A percentile compares a stretch with the other conserved stretches of the same genome.
Conservation (phyloP, 1,284 basidiomycete species). For the Apiotrichum gracile region DNA sequence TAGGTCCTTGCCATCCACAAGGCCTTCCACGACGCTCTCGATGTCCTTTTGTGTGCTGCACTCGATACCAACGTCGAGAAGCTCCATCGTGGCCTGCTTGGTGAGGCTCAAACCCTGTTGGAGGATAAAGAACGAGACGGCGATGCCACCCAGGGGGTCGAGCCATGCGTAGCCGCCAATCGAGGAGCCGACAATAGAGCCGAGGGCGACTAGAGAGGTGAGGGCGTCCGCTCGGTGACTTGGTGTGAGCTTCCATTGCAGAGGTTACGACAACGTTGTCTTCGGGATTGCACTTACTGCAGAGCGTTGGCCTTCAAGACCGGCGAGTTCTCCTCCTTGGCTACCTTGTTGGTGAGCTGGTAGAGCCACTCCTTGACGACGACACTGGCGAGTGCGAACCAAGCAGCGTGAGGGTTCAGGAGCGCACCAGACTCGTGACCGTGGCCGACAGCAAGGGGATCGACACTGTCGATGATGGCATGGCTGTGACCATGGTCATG, state of each 20-base stretch:
- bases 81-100: conserved; percentile 67
- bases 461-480: background rate
- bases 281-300: conserved; percentile 33
- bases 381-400: conserved; percentile 82
- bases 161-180: conserved; percentile 75
- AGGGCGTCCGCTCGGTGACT: conserved; percentile 92
- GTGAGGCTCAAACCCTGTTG: conserved; percentile 73
- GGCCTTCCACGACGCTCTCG: conserved; percentile 53
- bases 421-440: conserved; percentile 30
- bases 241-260: too few species aligned
- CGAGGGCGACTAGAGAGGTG: conserved; percentile 77
- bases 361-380: conserved; percentile 90
- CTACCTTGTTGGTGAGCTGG: conserved; percentile 76
- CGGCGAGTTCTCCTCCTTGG: conserved; percentile 79
- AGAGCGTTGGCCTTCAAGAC: conserved; percentile 88
- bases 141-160: conserved; percentile 86
- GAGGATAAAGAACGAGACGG: conserved; percentile 85
- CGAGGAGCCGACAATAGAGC: conserved; percentile 78
- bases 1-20: conserved; percentile 51
- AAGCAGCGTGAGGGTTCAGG: conserved; percentile 93
- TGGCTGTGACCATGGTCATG: conserved; percentile 19
- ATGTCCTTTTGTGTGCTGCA: conserved; percentile 55
- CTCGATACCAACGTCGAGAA: conserved; percentile 79
- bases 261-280: conserved; percentile 30
- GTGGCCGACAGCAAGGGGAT: conserved; percentile 15